Base-by-base conservation (phyloP, 192 early-diverging fungal species). In the Lunasporangiospora selenospora region DNA sequence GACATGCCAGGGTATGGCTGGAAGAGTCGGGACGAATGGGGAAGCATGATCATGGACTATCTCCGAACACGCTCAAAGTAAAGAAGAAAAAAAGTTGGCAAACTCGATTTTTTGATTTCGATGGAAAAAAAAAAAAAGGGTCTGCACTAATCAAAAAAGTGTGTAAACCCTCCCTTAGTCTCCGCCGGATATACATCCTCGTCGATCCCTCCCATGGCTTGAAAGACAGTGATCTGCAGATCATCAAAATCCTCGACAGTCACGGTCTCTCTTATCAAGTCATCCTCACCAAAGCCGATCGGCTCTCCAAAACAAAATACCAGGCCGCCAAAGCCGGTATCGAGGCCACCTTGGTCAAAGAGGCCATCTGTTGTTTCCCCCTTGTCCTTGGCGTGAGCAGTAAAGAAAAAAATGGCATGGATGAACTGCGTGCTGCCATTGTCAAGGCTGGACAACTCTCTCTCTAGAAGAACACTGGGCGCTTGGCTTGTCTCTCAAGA, bases 1-100 rank as follows among this genome's bases (percentile, higher is more conserved):
- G 82, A 84, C 46, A 84, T 84, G 82, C 82, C 82, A 16, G 82
- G 82, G n/a, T 84, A 84, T 44, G 82, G 82, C 1, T 84, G 62
- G 61, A 75, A 66, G 41, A 78, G 75, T 45, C 78, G 76, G 18
- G 75, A 75, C 27, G 82, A 84, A 54, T 84, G 82, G 82, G 82
- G 82, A 1, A 78, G 75, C 16, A 67, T 81, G 40, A 81, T 81
- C 39, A 33, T 84, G 11, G 58, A 53, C 8, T 84, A 84, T 44
- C 44, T 84, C 0, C 44, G 62, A 13, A 51, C 53, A 15, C 55
- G 82, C 8, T 71, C 66, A 53, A 76, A 79, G 82, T 84, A 75
- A 40, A 41, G 47, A 6, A 15, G 34, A 36, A 19, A 21, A 23
- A 24, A 9, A 24, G 3, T 37, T 26, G n/a, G 12, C 16, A 13